phyloP scores from a whole-genome alignment of 2,329 filamentous ascomycete genomes.

The Thermothelomyces thermophilus region DNA sequence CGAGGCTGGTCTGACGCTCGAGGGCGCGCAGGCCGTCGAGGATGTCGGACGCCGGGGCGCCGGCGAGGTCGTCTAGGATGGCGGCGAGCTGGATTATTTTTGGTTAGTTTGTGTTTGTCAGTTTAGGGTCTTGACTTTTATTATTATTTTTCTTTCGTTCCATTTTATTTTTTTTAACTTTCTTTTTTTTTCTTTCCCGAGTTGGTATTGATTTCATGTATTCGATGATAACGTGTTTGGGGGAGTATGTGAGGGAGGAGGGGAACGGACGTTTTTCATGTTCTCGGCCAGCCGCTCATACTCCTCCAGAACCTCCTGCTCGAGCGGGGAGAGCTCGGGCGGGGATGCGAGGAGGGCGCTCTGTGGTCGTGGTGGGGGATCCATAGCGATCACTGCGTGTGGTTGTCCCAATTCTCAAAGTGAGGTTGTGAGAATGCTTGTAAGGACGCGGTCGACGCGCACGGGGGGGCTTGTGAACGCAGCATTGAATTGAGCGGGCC shows the following conservation, averaged over 20 bases:
- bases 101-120: background rate
- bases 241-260: too few species aligned
- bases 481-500: too few species aligned
- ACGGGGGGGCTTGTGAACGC: background rate
- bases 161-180: too few species aligned
- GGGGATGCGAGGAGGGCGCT: constrained; percentile 30
- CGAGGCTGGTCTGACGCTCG: constrained; percentile 88
- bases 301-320: constrained; percentile 92
- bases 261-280: constrained; percentile 57
- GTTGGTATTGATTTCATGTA: too few species aligned
- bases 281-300: constrained; percentile 84
- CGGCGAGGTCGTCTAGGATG: constrained; percentile 57
- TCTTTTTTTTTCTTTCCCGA: too few species aligned
- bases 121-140: background rate
- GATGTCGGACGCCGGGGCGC: constrained; percentile 70
- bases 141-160: too few species aligned
- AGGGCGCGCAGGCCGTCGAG: constrained; percentile 79
- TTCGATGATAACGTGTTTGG: too few species aligned
- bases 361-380: constrained; percentile 17
- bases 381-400: constrained; percentile 18
- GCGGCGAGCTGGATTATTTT: constrained; percentile 46
- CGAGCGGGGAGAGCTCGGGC: constrained; percentile 65
- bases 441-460: constrained; percentile 14
- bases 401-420: background rate
- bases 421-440: background rate